Evolutionary conservation across 2,329 filamentous ascomycete genomes (phyloP), one percentile per base, ranked within the genome.

Genomic region (Colletotrichum gloeosporioides): DNA sequence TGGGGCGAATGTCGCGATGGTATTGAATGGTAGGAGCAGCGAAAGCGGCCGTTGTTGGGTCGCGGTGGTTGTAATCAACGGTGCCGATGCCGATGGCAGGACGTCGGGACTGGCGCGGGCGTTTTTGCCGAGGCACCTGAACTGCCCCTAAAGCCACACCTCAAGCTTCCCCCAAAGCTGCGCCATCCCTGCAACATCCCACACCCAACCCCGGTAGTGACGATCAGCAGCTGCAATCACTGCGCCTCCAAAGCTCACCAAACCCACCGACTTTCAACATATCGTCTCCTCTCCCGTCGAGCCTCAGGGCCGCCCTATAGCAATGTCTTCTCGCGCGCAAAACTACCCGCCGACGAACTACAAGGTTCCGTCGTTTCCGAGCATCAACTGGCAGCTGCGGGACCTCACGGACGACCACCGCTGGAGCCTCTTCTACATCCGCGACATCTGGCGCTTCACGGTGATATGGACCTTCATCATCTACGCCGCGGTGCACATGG

Each of bases 381-480:
- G 94, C 49, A 92, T 98, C 76, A 95, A 95, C 86, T 94, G 95
- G 91, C 92, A 94, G 39, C 88, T 93, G 15, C 84, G 87, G 78
- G 85, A 87, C 75, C 78, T 81, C 64, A 85, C 82, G 44, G 44
- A 84, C 75, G 86, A 90, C 61, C 85, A 84, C 77, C 78, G 76
- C 66, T 89, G 90, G 76, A 90, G 91, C 49, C 92, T 98, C 79
- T 96, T 95, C 87, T 90, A 94, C 81, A 89, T 95, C 4, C 83
- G 85, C 76, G 95, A 98, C 82, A 95, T 98, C 71, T 96, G 95
- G 93, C 93, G 94, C 78, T 98, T 97, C 84, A 98, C 95, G 2
- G 86, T 97, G 18, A 90, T 93, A 82, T 98, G 96, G 96, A 98
- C 95, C 0, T 85, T 98, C 49, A 92, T 98, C 34, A 91, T 95